Percentiles rank a stretch among this genome's conserved stretches.
These are phyloP conservation scores for Gonium pectorale DNA, from an alignment of 139 green algal genomes.

Conservation along the genomic window DNA sequence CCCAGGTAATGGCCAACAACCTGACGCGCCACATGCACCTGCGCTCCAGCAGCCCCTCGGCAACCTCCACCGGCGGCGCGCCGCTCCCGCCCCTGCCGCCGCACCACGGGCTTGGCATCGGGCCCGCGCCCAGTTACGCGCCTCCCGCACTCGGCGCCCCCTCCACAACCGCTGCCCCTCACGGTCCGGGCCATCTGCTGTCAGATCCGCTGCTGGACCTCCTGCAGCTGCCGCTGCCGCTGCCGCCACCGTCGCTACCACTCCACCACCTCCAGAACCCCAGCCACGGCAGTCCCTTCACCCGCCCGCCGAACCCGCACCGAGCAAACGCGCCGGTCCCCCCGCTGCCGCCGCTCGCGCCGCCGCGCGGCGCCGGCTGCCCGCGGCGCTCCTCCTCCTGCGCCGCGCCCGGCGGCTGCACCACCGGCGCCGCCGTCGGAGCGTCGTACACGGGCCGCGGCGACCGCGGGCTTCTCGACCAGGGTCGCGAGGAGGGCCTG, in stretches of 20 bases:
- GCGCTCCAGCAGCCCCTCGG: not conserved
- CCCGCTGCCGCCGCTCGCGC: not conserved
- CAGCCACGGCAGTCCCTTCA: not conserved
- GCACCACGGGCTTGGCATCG: not conserved
- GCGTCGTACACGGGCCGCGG: too few species aligned
- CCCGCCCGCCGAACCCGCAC: not conserved
- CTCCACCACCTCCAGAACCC: not conserved
- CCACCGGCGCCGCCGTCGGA: too few species aligned
- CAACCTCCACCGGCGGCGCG: not conserved
- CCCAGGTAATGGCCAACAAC: conserved; percentile 36
- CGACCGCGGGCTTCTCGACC: conserved; percentile 22
- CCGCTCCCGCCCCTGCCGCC: not conserved
- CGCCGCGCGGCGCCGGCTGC: not conserved
- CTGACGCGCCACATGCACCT: conserved; percentile 30
- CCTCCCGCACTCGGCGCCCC: not conserved
- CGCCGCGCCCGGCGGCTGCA: conserved; percentile 7
- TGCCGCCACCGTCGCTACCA: not conserved
- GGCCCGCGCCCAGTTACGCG: too few species aligned
- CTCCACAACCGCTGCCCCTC: not conserved
- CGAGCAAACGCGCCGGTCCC: not conserved
- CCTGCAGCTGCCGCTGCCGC: not conserved
- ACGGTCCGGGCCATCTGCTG: too few species aligned
- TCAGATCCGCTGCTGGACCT: not conserved
- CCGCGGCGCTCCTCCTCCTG: not conserved
- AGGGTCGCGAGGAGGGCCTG: conserved; percentile 28